phyloP scores from a whole-genome alignment of 148 eudicot genomes.

The Chenopodium suecicum region DNA sequence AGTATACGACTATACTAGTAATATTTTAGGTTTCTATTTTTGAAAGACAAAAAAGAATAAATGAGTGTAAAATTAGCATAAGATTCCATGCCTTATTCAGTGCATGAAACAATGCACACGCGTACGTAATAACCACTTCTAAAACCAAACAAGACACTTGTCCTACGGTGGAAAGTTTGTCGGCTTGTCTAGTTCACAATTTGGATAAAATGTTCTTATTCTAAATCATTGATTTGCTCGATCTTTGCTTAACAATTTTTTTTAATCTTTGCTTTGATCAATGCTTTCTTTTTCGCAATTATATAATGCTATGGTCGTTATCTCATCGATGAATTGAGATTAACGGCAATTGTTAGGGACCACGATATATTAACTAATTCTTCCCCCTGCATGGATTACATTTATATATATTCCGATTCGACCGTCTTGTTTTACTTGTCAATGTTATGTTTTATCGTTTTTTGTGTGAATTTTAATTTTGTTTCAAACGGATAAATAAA shows the following conservation, averaged over 20 bases:
- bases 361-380: background rate
- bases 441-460: too few species aligned
- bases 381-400: too few species aligned
- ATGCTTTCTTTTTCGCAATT: background rate
- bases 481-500: too few species aligned
- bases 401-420: too few species aligned
- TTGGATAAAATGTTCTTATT: conserved; percentile 11
- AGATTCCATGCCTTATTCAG: conserved; percentile 9
- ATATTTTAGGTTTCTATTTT: background rate
- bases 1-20: background rate
- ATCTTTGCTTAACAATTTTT: background rate
- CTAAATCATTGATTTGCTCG: background rate
- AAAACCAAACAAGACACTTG: conserved; percentile 24
- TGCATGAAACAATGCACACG: conserved; percentile 22
- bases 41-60: background rate
- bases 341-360: background rate
- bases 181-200: conserved; percentile 27
- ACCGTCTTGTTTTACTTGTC: too few species aligned
- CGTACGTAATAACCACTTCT: background rate
- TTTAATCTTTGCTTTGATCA: background rate
- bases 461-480: too few species aligned
- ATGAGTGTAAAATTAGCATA: conserved; percentile 1
- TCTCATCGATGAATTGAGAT: background rate
- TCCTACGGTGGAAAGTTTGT: conserved; percentile 11
- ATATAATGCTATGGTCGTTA: background rate